phyloP scores from a whole-genome alignment of 805 yeast species.

The Kregervanrija pseudodelftensis region DNA sequence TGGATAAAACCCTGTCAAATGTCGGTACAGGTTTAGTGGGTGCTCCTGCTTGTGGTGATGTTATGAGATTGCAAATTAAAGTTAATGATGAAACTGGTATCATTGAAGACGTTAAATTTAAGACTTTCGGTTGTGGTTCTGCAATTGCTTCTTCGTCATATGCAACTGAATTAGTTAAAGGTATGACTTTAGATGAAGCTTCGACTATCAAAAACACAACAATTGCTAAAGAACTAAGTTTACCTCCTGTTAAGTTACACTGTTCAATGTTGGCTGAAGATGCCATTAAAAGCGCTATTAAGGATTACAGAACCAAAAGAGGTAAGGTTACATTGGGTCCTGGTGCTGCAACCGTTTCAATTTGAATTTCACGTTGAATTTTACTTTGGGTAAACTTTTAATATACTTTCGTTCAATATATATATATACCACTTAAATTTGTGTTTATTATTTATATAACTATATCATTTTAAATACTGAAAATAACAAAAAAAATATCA shows the following conservation, averaged over 20 bases:
- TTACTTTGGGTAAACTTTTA: not conserved
- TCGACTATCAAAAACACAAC: slow-evolving; percentile 86
- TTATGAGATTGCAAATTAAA: slow-evolving; percentile 92
- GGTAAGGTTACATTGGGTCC: slow-evolving; percentile 57
- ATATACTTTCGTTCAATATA: too few species aligned
- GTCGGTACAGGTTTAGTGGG: slow-evolving; percentile 98
- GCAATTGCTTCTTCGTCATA: slow-evolving; percentile 96
- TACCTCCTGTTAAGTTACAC: slow-evolving; percentile 96
- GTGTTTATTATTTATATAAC: too few species aligned
- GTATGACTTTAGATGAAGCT: slow-evolving; percentile 92
- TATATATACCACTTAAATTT: too few species aligned
- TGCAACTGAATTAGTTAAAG: slow-evolving; percentile 92
- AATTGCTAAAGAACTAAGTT: slow-evolving; percentile 87
- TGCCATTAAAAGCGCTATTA: slow-evolving; percentile 95
- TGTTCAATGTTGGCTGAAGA: slow-evolving; percentile 99
- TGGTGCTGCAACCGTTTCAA: slow-evolving; percentile 29
- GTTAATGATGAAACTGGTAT: slow-evolving; percentile 87
- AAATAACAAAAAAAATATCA: too few species aligned
- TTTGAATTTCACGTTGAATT: slow-evolving; percentile 1
- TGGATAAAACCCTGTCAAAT: slow-evolving; percentile 64
- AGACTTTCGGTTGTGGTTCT: slow-evolving; percentile 98
- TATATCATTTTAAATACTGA: too few species aligned
- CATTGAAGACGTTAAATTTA: slow-evolving; percentile 91
- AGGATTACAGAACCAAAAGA: slow-evolving; percentile 88
- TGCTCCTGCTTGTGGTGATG: slow-evolving; percentile 99